These are phyloP conservation scores for Lojkania enalia DNA, from an alignment of 2,329 filamentous ascomycete genomes.

Conservation along the genomic window DNA sequence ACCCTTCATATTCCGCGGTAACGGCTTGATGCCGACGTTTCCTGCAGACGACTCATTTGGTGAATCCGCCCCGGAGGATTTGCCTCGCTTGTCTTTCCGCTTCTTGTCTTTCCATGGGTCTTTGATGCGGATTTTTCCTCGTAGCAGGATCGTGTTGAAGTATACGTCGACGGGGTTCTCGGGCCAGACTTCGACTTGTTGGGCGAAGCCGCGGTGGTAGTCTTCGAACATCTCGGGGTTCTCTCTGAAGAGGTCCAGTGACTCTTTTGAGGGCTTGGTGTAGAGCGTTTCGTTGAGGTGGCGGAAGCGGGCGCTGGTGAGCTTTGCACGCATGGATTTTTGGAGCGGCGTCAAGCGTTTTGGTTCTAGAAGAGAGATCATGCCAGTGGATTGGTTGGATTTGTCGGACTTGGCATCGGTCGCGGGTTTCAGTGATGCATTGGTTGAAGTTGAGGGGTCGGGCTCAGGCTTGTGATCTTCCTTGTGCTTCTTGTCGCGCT, in stretches of 20 bases:
- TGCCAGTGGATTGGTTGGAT: conserved; percentile 35
- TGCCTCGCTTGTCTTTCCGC: conserved; percentile 35
- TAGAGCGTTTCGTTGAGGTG: conserved; percentile 97
- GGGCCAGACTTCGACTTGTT: conserved; percentile 94
- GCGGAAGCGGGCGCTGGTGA: conserved; percentile 92
- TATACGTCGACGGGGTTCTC: conserved; percentile 94
- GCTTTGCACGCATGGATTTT: conserved; percentile 90
- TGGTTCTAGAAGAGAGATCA: conserved; percentile 40
- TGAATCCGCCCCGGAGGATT: conserved; percentile 1
- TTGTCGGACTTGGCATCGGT: conserved; percentile 6
- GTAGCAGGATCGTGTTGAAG: conserved; percentile 68
- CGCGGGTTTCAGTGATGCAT: conserved; percentile 10
- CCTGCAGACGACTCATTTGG: conserved; percentile 5
- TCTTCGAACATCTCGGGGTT: conserved; percentile 93
- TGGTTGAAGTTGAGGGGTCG: background rate
- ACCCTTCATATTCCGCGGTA: conserved; percentile 70
- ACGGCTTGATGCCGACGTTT: conserved; percentile 45
- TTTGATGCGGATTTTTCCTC: conserved; percentile 59
- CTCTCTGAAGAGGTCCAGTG: conserved; percentile 78
- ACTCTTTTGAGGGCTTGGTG: conserved; percentile 81
- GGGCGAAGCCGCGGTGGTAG: conserved; percentile 94
- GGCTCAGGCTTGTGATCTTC: conserved; percentile 22
- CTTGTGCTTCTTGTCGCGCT: conserved; percentile 61
- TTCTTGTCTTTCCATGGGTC: conserved; percentile 47
- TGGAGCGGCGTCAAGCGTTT: conserved; percentile 87